A percentile compares a stretch with the other conserved stretches of the same genome.
These are phyloP conservation scores for Populus hybrid DNA, from an alignment of 441 rosid genomes.

Conservation along the genomic window DNA sequence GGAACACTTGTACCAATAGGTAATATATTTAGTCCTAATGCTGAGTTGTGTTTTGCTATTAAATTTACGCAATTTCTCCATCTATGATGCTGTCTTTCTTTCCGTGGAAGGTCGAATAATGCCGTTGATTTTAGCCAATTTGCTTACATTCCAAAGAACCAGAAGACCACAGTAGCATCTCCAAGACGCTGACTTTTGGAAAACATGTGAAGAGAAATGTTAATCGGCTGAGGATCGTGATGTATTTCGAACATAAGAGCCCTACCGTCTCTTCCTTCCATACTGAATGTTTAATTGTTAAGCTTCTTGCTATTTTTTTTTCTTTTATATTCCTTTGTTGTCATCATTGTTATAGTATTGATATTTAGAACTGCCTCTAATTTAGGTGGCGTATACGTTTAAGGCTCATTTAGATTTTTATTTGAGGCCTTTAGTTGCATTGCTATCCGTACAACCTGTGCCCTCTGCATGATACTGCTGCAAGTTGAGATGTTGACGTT, in stretches of 20 bases:
- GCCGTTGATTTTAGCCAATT: slow-evolving; percentile 55
- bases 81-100: slow-evolving; percentile 15
- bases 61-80: slow-evolving; percentile 6
- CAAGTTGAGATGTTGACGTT: slow-evolving; percentile 13
- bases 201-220: slow-evolving; percentile 2
- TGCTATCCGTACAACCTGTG: not conserved
- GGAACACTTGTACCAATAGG: slow-evolving; percentile 47
- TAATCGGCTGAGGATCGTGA: slow-evolving; percentile 1
- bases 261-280: slow-evolving; percentile 1
- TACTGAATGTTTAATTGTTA: not conserved
- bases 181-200: slow-evolving; percentile 36
- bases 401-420: not conserved
- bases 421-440: slow-evolving; percentile 5
- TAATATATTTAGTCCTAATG: slow-evolving; percentile 22
- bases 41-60: not conserved
- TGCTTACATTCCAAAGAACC: slow-evolving; percentile 43
- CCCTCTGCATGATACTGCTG: not conserved
- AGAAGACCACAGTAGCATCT: slow-evolving; percentile 29
- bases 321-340: not conserved
- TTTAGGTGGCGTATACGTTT: slow-evolving; percentile 8
- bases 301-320: not conserved
- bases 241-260: slow-evolving; percentile 13
- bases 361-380: slow-evolving; percentile 1
- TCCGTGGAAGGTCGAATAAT: slow-evolving; percentile 39
- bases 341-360: not conserved